Evolutionary conservation across 148 eudicot genomes (phyloP).

Genomic region (Chenopodium suecicum): DNA sequence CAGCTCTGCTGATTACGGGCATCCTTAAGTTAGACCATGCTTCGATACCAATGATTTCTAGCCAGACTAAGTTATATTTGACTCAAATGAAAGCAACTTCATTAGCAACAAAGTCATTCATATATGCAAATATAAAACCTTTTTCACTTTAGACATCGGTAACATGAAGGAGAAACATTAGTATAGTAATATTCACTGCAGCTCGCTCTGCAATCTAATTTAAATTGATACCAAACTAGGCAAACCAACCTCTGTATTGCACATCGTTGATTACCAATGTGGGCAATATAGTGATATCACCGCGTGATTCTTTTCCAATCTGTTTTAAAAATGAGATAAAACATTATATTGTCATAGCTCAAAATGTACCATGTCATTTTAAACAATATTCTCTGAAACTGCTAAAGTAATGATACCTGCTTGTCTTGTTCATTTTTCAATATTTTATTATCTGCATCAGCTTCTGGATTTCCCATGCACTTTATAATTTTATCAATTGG

Average conservation of each 20-base stretch:
- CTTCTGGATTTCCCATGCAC: slow-evolving; percentile 85
- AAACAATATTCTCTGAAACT: neutral
- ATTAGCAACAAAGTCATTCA: neutral
- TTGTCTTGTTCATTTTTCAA: slow-evolving; percentile 81
- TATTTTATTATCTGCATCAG: slow-evolving; percentile 79
- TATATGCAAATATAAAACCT: neutral
- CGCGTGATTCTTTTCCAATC: slow-evolving; percentile 87
- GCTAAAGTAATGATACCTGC: slow-evolving; percentile 47
- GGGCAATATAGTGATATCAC: slow-evolving; percentile 94
- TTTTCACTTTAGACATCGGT: neutral
- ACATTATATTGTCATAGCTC: neutral
- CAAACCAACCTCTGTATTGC: slow-evolving; percentile 85
- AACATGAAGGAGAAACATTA: neutral
- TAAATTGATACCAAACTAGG: neutral
- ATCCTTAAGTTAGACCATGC: no score
- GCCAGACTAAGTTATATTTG: no score
- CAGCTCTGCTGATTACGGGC: no score
- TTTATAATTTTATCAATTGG: slow-evolving; percentile 61
- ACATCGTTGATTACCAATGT: slow-evolving; percentile 76
- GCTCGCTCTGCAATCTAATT: neutral
- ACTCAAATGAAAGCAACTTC: neutral
- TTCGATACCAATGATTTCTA: no score
- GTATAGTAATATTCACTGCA: neutral
- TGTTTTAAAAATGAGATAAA: slow-evolving; percentile 14
- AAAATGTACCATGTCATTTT: neutral